Percentiles rank a stretch among this genome's conserved stretches.
Evolutionary conservation across 345 rosid species (phyloP).

Genomic region (Gynandropsis gynandra): DNA sequence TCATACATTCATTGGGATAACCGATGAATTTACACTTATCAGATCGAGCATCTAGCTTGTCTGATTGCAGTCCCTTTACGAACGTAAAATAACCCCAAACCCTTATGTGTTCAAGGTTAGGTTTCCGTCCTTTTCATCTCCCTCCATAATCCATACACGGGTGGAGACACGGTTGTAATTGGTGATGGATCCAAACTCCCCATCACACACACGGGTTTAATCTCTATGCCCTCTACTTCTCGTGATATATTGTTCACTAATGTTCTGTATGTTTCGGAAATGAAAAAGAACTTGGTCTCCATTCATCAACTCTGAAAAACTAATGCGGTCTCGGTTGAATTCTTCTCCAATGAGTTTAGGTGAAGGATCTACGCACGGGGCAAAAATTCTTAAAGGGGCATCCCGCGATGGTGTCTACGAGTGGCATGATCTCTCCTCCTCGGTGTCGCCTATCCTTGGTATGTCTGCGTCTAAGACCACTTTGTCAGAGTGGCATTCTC

Average conservation of each 20-base stretch:
- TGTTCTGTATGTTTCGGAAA: not conserved
- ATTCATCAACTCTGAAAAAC: not conserved
- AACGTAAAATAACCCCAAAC: too few relatives aligned
- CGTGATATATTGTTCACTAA: not conserved
- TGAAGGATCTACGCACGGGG: slow-evolving; percentile 7
- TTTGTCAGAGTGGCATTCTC: not conserved
- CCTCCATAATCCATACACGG: too few relatives aligned
- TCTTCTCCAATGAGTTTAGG: not conserved
- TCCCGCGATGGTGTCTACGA: slow-evolving; percentile 1
- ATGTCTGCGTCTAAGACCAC: too few relatives aligned
- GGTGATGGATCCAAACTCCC: not conserved
- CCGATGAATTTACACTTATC: too few relatives aligned
- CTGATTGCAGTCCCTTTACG: too few relatives aligned
- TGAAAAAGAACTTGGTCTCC: slow-evolving; percentile 10
- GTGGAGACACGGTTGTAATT: too few relatives aligned
- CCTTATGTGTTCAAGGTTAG: too few relatives aligned
- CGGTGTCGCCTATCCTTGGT: not conserved
- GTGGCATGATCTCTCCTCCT: not conserved
- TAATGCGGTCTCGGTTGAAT: slow-evolving; percentile 11
- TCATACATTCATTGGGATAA: too few relatives aligned
- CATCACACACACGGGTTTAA: slow-evolving; percentile 2
- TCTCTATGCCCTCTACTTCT: not conserved
- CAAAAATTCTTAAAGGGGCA: not conserved
- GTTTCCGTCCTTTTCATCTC: too few relatives aligned
- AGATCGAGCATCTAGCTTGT: too few relatives aligned